Evolutionary conservation across 108 stramenopile genomes (phyloP).

Genomic region (Craspedostauros australis): DNA sequence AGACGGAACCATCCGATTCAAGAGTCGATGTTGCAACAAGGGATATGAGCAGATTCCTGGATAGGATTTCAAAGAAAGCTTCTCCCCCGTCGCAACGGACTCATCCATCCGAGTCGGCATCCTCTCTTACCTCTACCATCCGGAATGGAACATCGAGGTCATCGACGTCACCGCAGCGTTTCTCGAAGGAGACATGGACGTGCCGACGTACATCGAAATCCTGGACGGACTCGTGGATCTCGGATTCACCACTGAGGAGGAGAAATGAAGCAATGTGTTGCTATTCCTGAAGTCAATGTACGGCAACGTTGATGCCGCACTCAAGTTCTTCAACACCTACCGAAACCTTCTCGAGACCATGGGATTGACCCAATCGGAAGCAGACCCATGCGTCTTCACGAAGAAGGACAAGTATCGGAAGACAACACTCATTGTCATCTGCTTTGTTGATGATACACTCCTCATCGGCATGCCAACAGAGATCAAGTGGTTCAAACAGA

Average conservation of each 20-base stretch:
- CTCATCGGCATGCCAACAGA: too few relatives aligned
- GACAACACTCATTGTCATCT: too few relatives aligned
- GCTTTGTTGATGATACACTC: too few relatives aligned
- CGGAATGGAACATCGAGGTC: slow-evolving; percentile 1
- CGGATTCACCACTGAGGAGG: slow-evolving; percentile 7
- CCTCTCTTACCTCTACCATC: background rate
- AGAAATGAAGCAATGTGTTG: background rate
- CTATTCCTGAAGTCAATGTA: slow-evolving; percentile 8
- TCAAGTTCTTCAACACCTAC: background rate
- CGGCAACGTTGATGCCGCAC: slow-evolving; percentile 2
- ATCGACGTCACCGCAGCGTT: slow-evolving; percentile 20
- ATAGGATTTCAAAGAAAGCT: slow-evolving; percentile 8
- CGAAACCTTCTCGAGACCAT: background rate
- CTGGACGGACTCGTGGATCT: slow-evolving; percentile 5
- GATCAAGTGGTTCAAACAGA: slow-evolving; percentile 7
- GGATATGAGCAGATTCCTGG: slow-evolving; percentile 12
- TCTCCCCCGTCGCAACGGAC: background rate
- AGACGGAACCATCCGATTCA: background rate
- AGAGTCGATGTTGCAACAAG: background rate
- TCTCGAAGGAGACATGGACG: slow-evolving; percentile 7
- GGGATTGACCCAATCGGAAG: background rate
- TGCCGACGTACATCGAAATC: slow-evolving; percentile 1
- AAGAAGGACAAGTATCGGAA: too few relatives aligned
- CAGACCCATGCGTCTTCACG: background rate
- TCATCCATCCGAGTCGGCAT: background rate